phyloP scores from a whole-genome alignment of 345 rosid genomes.

The Zanthoxylum bungeanum region DNA sequence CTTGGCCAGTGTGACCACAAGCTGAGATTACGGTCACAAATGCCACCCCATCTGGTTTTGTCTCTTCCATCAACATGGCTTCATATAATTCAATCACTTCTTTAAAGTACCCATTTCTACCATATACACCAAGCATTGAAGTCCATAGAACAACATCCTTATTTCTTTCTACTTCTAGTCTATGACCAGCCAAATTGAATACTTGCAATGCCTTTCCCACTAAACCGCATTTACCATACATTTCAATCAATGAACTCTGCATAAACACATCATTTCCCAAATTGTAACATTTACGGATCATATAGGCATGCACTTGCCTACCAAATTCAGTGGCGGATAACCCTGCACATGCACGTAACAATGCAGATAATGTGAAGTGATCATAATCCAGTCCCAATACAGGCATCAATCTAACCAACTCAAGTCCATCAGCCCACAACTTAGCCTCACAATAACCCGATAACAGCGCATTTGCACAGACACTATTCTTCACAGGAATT shows the following conservation, averaged over 20 bases:
- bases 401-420: slow-evolving; percentile 44
- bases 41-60: slow-evolving; percentile 46
- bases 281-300: slow-evolving; percentile 26
- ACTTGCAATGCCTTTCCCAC: slow-evolving; percentile 41
- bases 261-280: slow-evolving; percentile 38
- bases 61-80: slow-evolving; percentile 40
- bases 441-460: slow-evolving; percentile 39
- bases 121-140: slow-evolving; percentile 50
- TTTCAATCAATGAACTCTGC: slow-evolving; percentile 59
- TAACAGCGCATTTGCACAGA: slow-evolving; percentile 56
- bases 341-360: slow-evolving; percentile 34
- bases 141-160: slow-evolving; percentile 60
- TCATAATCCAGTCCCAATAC: slow-evolving; percentile 35
- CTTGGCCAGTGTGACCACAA: slow-evolving; percentile 56
- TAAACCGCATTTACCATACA: slow-evolving; percentile 59
- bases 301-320: slow-evolving; percentile 45
- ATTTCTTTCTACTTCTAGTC: slow-evolving; percentile 15
- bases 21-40: slow-evolving; percentile 57
- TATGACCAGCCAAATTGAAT: slow-evolving; percentile 32
- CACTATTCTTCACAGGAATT: slow-evolving; percentile 47
- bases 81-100: slow-evolving; percentile 39
- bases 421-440: slow-evolving; percentile 38
- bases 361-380: slow-evolving; percentile 40
- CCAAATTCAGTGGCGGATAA: slow-evolving; percentile 42
- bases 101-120: slow-evolving; percentile 37